phyloP scores from a whole-genome alignment of 768 basidiomycete species.

The Asterophora parasitica region DNA sequence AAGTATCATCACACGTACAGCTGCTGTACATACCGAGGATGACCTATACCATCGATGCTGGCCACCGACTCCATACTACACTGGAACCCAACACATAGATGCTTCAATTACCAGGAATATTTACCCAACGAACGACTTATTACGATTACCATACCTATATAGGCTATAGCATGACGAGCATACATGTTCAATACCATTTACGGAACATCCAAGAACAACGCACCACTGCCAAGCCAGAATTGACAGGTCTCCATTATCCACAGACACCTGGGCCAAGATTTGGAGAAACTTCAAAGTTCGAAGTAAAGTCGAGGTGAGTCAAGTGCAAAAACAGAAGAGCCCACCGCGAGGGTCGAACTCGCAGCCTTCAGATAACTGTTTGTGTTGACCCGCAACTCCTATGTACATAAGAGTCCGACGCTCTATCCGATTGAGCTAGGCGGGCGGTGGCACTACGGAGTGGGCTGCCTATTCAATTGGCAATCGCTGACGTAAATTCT shows the following conservation, averaged over 20 bases:
- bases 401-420: conserved; percentile 54
- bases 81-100: conserved; percentile 1
- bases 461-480: too few species aligned
- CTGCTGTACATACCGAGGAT: conserved; percentile 79
- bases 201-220: too few species aligned
- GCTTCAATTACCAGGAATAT: not conserved
- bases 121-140: conserved; percentile 4
- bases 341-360: conserved; percentile 84
- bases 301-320: too few species aligned
- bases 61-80: conserved; percentile 18
- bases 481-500: not conserved
- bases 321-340: conserved; percentile 31
- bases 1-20: conserved; percentile 29
- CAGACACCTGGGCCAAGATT: too few species aligned
- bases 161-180: not conserved
- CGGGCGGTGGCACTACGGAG: too few species aligned
- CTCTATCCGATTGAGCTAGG: conserved; percentile 52
- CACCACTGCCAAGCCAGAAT: too few species aligned
- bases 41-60: conserved; percentile 20
- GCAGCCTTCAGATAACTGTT: conserved; percentile 66
- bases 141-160: not conserved
- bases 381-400: not conserved
- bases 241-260: too few species aligned
- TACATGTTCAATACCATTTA: not conserved
- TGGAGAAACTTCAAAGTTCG: too few species aligned